Base-by-base conservation (phyloP, 805 yeast species). In the Hemisphaericaspora nanyangensis region DNA sequence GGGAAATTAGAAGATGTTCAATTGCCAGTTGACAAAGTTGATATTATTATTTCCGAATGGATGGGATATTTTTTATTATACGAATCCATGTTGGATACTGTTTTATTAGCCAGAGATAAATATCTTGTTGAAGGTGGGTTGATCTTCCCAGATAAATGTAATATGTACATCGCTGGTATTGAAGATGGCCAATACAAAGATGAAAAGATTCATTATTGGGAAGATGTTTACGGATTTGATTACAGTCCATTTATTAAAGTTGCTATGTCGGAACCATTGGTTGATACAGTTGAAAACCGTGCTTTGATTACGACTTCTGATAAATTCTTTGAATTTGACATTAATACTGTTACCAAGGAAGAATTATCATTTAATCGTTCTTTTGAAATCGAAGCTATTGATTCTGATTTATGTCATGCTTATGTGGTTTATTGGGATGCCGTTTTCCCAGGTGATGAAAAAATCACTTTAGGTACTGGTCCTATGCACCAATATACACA, bases 31-130 rank as follows among this genome's bases (percentile, higher is more conserved):
- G 80, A 80, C 40, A 72, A 85, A 58, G 99, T 93, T 39, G 99
- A 93, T 60, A 91, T 93, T 52, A 93, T 93, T 50, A 82, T 93
- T 44, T 82, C 93, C 47, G 99, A 93, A 65, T 93, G 99, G 99
- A 93, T 93, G 99, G 99, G 99, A 13, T 93, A 93, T 64, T 93
- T 93, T 56, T 65, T 95, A 51, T 73, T 95, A 40, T 93, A 91
- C 60, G 99, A 93, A 73, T 86, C 96, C 45, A 93, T 93, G 99
- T 76, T 93, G 61, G 98, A 93, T 64, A 88, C 98, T 19, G 99
- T 93, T 19, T 70, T 93, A 50, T 79, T 78, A 51, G 99, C 99
- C 26, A 79, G 99, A 66, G 99, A 93, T 66, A 80, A 76, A 60
- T 95, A 89, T 63, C 70, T 86, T 45, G 80, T 70, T 30, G 72